Conservation (phyloP, 345 rosid genomes). For the Rhodamnia rubescens region DNA sequence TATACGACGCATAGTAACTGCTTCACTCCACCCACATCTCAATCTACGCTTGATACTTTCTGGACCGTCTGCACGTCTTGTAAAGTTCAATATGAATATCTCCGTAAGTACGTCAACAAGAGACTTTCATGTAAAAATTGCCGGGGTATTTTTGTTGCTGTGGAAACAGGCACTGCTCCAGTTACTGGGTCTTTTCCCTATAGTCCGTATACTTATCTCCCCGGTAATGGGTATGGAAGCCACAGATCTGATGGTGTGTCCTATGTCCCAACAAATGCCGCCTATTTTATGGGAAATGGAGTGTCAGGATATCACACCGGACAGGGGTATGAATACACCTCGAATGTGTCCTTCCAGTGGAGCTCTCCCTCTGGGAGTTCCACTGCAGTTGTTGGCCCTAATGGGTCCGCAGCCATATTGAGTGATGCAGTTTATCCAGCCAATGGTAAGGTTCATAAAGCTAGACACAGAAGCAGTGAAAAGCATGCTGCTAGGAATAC, state of each 20-base stretch:
- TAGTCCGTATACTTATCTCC: slow-evolving; percentile 36
- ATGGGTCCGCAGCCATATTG: slow-evolving; percentile 37
- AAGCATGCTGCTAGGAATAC: slow-evolving; percentile 28
- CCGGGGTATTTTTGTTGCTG: slow-evolving; percentile 82
- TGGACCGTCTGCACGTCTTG: slow-evolving; percentile 99
- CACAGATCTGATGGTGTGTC: slow-evolving; percentile 60
- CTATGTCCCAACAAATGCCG: slow-evolving; percentile 58
- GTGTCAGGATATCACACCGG: slow-evolving; percentile 56
- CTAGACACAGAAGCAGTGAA: slow-evolving; percentile 45
- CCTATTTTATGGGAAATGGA: slow-evolving; percentile 46
- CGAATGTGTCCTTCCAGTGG: slow-evolving; percentile 76
- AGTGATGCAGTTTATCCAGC: slow-evolving; percentile 41
- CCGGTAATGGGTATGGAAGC: slow-evolving; percentile 48
- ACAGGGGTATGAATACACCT: slow-evolving; percentile 66
- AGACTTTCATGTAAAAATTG: slow-evolving; percentile 98
- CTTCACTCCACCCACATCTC: slow-evolving; percentile 38
- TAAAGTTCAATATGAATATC: slow-evolving; percentile 96
- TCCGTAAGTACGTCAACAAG: slow-evolving; percentile 91
- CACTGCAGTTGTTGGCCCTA: slow-evolving; percentile 40
- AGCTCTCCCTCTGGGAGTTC: slow-evolving; percentile 50
- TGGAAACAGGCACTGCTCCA: slow-evolving; percentile 80
- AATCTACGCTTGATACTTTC: slow-evolving; percentile 71
- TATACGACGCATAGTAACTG: slow-evolving; percentile 29
- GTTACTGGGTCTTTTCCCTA: slow-evolving; percentile 70
- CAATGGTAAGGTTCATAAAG: slow-evolving; percentile 34